A percentile compares a stretch with the other conserved stretches of the same genome.
phyloP scores from a whole-genome alignment of 345 rosid genomes.

The Populus deltoides region DNA sequence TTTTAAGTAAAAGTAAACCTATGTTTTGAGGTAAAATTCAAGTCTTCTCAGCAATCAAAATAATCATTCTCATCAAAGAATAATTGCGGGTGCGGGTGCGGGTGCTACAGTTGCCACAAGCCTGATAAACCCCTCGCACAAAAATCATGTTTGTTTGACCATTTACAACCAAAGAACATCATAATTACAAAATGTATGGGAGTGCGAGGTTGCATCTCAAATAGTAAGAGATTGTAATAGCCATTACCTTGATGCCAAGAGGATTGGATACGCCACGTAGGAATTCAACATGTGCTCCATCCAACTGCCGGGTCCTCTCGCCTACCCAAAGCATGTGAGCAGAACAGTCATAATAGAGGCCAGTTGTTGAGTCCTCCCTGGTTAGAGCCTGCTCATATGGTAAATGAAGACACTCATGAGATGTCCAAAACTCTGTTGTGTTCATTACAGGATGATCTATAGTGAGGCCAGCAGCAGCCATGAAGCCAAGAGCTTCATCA shows the following conservation, averaged over 20 bases:
- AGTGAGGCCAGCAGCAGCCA: conserved; percentile 68
- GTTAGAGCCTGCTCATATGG: conserved; percentile 73
- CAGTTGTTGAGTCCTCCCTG: conserved; percentile 66
- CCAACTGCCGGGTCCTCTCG: conserved; percentile 67
- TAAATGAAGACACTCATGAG: conserved; percentile 61
- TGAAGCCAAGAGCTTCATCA: conserved; percentile 66
- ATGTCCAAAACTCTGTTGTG: conserved; percentile 61
- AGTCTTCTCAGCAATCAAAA: background rate
- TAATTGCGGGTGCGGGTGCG: too few species aligned
- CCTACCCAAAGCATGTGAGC: conserved; percentile 76
- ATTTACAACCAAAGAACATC: too few species aligned
- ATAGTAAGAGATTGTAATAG: too few species aligned
- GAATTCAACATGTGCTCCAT: conserved; percentile 69
- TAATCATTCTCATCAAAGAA: background rate
- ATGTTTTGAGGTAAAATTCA: background rate
- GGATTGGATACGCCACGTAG: conserved; percentile 62
- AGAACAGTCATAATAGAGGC: conserved; percentile 67
- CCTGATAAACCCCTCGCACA: too few species aligned
- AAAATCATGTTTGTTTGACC: too few species aligned
- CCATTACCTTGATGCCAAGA: conserved; percentile 43
- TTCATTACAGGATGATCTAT: conserved; percentile 59
- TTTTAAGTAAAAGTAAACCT: too few species aligned
- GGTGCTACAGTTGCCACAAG: too few species aligned
- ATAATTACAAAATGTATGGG: background rate
- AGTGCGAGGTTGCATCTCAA: background rate